Percentiles rank a stretch among this genome's conserved stretches.
phyloP scores from a whole-genome alignment of 257 asterid species.

The Scutellaria galericulata region DNA sequence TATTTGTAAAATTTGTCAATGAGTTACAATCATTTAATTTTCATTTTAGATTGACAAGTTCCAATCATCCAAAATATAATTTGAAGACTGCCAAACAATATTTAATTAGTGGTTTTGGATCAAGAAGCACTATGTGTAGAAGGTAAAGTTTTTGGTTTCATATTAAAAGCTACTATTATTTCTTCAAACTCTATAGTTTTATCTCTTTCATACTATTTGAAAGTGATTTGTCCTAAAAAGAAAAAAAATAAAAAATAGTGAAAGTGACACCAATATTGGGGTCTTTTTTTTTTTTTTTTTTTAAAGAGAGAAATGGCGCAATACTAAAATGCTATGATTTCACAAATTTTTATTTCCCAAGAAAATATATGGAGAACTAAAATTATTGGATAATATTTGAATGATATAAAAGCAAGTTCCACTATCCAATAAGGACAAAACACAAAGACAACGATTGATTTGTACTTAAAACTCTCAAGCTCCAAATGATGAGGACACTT shows the following conservation, averaged over 20 bases:
- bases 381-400: constrained; percentile 32
- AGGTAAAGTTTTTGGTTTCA: background rate
- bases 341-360: background rate
- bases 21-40: background rate
- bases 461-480: constrained; percentile 34
- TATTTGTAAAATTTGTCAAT: no score
- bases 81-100: constrained; percentile 29
- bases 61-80: constrained; percentile 10
- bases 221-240: background rate
- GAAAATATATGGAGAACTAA: background rate
- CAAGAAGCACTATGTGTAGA: constrained; percentile 13
- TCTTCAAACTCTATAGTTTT: constrained; percentile 22
- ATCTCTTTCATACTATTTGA: constrained; percentile 1
- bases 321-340: constrained; percentile 5
- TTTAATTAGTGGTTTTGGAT: constrained; percentile 25
- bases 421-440: constrained; percentile 41
- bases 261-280: constrained; percentile 1
- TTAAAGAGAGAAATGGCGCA: background rate
- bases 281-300: background rate
- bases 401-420: constrained; percentile 31
- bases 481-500: constrained; percentile 51
- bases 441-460: constrained; percentile 32
- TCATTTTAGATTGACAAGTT: background rate
- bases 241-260: background rate
- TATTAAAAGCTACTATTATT: constrained; percentile 10